A percentile compares a stretch with the other conserved stretches of the same genome.
phyloP scores from a whole-genome alignment of 768 basidiomycete genomes.

The Amanita fuliginea region DNA sequence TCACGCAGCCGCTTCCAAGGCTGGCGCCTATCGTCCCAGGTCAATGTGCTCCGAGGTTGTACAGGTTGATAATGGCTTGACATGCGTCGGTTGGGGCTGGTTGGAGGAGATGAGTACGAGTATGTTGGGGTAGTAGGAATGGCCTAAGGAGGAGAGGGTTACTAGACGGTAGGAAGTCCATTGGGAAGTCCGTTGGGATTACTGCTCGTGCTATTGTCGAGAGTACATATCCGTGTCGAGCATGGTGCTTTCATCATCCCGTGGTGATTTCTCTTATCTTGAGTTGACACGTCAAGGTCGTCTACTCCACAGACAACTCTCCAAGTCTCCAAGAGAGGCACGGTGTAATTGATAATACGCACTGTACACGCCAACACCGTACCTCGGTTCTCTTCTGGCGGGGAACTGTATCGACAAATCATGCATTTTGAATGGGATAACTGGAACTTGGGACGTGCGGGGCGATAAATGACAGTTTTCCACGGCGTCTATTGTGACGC shows the following conservation, averaged over 20 bases:
- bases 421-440: too few relatives aligned
- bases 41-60: constrained; percentile 87
- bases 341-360: too few relatives aligned
- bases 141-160: constrained; percentile 40
- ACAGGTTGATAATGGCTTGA: constrained; percentile 87
- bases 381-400: too few relatives aligned
- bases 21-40: constrained; percentile 82
- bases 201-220: background rate
- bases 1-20: constrained; percentile 68
- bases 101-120: constrained; percentile 54
- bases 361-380: too few relatives aligned
- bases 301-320: background rate
- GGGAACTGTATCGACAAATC: too few relatives aligned
- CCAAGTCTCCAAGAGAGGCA: too few relatives aligned
- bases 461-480: too few relatives aligned
- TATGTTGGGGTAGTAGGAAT: constrained; percentile 34
- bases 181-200: too few relatives aligned
- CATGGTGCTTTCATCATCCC: background rate
- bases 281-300: background rate
- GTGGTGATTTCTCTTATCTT: background rate
- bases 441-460: too few relatives aligned
- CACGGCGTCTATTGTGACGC: too few relatives aligned
- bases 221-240: constrained; percentile 2
- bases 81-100: constrained; percentile 35
- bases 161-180: constrained; percentile 48